Evolutionary conservation across 23 red algal species (phyloP).

Genomic region (Gracilariopsis chorda): DNA sequence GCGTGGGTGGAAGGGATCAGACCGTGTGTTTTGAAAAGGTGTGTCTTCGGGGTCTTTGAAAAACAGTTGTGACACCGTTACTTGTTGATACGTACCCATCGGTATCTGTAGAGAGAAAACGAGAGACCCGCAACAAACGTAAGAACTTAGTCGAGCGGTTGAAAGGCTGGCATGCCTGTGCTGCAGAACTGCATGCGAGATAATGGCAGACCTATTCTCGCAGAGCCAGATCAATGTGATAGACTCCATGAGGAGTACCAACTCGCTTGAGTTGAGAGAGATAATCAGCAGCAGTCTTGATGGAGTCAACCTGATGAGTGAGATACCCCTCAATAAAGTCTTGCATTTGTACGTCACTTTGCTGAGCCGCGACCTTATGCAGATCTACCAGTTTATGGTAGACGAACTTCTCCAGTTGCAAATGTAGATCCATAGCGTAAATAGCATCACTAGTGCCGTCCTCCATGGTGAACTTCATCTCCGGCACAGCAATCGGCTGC

Average conservation of each 20-base stretch:
- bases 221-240: slow-evolving; percentile 87
- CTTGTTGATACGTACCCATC: no score
- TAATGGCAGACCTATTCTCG: slow-evolving; percentile 16
- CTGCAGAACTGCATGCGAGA: no score
- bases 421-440: slow-evolving; percentile 90
- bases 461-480: slow-evolving; percentile 79
- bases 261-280: slow-evolving; percentile 93
- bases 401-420: slow-evolving; percentile 99
- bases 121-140: no score
- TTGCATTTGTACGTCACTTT: slow-evolving; percentile 68
- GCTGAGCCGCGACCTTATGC: slow-evolving; percentile 69
- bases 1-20: no score
- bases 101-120: no score
- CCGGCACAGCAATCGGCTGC: slow-evolving; percentile 91
- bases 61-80: no score
- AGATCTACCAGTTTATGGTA: slow-evolving; percentile 84
- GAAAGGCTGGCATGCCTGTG: no score
- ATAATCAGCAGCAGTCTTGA: slow-evolving; percentile 91
- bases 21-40: no score
- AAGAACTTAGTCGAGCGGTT: no score
- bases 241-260: slow-evolving; percentile 92
- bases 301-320: slow-evolving; percentile 73
- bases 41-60: no score
- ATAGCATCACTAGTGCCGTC: slow-evolving; percentile 85
- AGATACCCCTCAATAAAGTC: slow-evolving; percentile 92